A percentile compares a stretch with the other conserved stretches of the same genome.
Evolutionary conservation across 1,284 basidiomycete species (phyloP).

Genomic region (Naganishia cerealis): DNA sequence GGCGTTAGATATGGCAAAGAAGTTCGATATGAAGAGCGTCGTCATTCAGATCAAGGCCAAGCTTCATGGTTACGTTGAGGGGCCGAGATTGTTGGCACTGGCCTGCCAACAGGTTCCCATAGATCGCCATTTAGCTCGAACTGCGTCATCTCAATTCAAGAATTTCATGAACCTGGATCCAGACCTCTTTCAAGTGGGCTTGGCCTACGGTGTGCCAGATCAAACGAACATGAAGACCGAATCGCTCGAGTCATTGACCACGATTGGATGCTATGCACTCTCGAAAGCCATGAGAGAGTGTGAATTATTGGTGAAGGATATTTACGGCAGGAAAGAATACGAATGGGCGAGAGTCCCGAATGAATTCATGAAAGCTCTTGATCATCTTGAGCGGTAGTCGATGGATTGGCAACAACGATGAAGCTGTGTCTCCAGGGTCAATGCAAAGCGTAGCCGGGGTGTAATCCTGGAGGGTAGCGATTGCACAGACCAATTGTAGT

Average conservation of each 20-base stretch:
- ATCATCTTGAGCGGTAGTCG: too few species aligned
- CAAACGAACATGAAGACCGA: neutral
- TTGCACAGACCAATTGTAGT: too few species aligned
- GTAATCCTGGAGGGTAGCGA: too few species aligned
- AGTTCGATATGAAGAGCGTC: neutral
- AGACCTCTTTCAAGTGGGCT: neutral
- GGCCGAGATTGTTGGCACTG: neutral
- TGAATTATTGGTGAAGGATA: too few species aligned
- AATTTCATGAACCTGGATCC: neutral
- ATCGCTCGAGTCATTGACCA: neutral
- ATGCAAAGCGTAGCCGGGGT: too few species aligned
- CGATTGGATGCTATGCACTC: neutral
- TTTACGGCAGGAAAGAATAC: too few species aligned
- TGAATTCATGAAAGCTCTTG: too few species aligned
- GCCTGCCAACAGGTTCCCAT: slow-evolving; percentile 1
- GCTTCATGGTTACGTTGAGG: neutral
- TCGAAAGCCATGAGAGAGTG: too few species aligned
- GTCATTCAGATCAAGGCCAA: neutral
- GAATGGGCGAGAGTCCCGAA: too few species aligned
- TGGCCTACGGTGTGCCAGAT: neutral
- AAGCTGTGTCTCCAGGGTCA: too few species aligned
- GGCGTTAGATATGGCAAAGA: neutral
- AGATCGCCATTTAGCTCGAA: neutral
- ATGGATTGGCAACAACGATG: too few species aligned
- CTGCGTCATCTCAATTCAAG: neutral